A percentile compares a stretch with the other conserved stretches of the same genome.
These are phyloP conservation scores for Trichocladium uniseriatum DNA, from an alignment of 495 filamentous ascomycete genomes.

Conservation along the genomic window DNA sequence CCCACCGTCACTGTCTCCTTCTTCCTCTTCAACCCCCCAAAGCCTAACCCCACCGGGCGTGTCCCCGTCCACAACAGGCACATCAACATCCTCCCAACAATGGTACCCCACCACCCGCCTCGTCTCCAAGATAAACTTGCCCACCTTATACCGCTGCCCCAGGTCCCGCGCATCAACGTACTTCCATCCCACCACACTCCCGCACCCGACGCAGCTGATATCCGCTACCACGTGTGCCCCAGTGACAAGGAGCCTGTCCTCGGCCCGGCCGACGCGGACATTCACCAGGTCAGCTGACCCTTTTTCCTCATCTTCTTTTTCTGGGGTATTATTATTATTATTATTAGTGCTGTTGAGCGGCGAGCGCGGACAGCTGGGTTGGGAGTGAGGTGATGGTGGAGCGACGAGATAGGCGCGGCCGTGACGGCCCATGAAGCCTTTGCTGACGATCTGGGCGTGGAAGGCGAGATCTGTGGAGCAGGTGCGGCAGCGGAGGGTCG, in stretches of 20 bases:
- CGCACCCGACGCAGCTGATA: constrained; percentile 45
- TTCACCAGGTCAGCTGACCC: constrained; percentile 33
- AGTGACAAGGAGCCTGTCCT: constrained; percentile 68
- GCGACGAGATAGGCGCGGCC: constrained; percentile 86
- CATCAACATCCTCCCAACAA: constrained; percentile 56
- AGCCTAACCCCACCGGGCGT: not conserved
- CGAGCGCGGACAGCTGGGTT: constrained; percentile 15
- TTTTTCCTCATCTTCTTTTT: not conserved
- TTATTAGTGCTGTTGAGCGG: constrained; percentile 13
- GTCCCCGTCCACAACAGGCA: not conserved
- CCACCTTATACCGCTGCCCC: constrained; percentile 82
- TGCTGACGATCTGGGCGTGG: constrained; percentile 72
- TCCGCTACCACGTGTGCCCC: constrained; percentile 61
- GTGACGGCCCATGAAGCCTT: constrained; percentile 90
- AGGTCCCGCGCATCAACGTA: constrained; percentile 79
- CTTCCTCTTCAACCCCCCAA: not conserved
- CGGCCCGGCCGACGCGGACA: constrained; percentile 41
- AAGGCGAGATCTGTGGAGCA: constrained; percentile 71
- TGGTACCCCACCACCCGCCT: constrained; percentile 55
- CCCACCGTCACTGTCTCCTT: constrained; percentile 9
- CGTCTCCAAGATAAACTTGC: constrained; percentile 92
- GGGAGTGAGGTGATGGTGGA: constrained; percentile 27
- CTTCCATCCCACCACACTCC: constrained; percentile 78
- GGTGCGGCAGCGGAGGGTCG: constrained; percentile 58
- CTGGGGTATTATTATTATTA: constrained; percentile 12